Evolutionary conservation across 306 rosid species (phyloP).

Genomic region (Prinsepia uniflora): DNA sequence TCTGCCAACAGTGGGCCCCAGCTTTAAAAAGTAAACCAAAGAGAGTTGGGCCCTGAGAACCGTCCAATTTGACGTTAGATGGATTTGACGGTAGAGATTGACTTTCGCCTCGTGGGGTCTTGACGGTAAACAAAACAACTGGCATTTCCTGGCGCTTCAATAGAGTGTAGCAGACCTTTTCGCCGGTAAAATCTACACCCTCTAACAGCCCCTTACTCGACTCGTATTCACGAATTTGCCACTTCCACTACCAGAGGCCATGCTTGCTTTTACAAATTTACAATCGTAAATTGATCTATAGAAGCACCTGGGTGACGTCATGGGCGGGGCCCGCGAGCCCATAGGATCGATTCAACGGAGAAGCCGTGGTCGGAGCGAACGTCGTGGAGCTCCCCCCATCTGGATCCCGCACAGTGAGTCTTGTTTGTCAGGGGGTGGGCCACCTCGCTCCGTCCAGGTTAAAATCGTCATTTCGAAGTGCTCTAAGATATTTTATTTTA

Average conservation of each 20-base stretch:
- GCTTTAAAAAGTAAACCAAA: not conserved
- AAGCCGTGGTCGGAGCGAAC: not conserved
- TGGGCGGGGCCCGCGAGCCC: constrained; percentile 18
- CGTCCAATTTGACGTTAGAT: constrained; percentile 4
- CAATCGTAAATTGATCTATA: no score
- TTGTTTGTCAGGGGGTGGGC: not conserved
- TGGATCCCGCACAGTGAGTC: not conserved
- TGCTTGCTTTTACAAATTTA: not conserved
- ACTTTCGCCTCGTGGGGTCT: not conserved
- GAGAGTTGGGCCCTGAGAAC: constrained; percentile 32
- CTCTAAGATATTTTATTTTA: not conserved
- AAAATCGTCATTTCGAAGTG: not conserved
- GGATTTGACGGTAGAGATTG: constrained; percentile 30
- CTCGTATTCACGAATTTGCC: constrained; percentile 21
- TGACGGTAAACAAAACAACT: not conserved
- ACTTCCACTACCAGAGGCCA: not conserved
- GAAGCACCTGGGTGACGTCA: not conserved
- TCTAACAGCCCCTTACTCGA: not conserved
- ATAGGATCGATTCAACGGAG: constrained; percentile 18
- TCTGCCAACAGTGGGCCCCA: not conserved
- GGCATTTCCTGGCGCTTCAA: not conserved
- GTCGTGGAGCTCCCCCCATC: not conserved
- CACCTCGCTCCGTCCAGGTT: not conserved
- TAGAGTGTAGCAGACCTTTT: not conserved
- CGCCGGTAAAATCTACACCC: not conserved